phyloP scores from a whole-genome alignment of 148 eudicot genomes.

The Polygonum aviculare region DNA sequence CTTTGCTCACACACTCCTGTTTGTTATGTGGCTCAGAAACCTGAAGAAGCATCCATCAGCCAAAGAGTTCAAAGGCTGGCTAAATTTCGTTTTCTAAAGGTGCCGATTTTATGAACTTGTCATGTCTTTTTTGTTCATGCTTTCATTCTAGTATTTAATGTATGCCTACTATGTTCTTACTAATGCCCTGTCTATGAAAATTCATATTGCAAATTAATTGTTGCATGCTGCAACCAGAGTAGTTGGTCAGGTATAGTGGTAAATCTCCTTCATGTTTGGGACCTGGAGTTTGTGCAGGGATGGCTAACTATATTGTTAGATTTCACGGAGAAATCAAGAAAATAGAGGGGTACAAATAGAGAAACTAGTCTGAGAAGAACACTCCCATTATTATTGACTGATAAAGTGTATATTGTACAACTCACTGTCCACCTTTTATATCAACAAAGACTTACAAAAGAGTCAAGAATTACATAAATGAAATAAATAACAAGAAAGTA shows the following conservation, averaged over 20 bases:
- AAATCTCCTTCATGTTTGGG: background rate
- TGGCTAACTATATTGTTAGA: background rate
- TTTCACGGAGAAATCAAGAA: background rate
- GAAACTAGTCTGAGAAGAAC: background rate
- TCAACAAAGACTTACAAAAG: background rate
- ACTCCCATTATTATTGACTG: background rate
- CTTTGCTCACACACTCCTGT: slow-evolving; percentile 1
- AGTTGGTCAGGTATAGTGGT: background rate
- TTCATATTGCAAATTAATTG: background rate
- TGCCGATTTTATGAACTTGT: slow-evolving; percentile 15
- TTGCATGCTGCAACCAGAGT: background rate
- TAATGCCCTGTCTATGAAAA: background rate
- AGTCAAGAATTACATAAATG: background rate
- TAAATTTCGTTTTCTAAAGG: slow-evolving; percentile 94
- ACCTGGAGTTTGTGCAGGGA: background rate
- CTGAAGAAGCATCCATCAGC: slow-evolving; percentile 97
- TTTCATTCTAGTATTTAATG: background rate
- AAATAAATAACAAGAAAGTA: background rate
- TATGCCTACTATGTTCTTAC: background rate
- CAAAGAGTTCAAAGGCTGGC: slow-evolving; percentile 93
- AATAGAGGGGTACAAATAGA: background rate
- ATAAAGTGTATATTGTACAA: background rate
- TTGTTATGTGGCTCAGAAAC: slow-evolving; percentile 46
- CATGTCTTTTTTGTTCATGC: background rate
- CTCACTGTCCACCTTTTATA: background rate